Conservation (phyloP, 2,329 filamentous ascomycete species). For the Ophiosphaerella korrae region DNA sequence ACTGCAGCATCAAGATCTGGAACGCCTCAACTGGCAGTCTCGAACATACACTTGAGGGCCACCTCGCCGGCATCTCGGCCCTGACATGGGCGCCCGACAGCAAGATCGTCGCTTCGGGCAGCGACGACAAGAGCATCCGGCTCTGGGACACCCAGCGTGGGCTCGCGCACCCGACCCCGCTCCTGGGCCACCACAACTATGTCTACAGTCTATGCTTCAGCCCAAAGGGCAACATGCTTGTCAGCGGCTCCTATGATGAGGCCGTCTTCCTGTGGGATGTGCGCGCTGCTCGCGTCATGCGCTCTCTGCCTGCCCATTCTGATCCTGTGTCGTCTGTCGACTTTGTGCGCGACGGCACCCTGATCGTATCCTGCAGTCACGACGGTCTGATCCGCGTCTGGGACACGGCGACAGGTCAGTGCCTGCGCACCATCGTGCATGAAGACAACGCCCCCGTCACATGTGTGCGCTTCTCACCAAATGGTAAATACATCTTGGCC, state of each 20-base stretch:
- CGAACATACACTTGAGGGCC: conserved; percentile 87
- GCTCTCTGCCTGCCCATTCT: conserved; percentile 88
- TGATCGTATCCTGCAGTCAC: conserved; percentile 88
- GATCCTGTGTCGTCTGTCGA: conserved; percentile 94
- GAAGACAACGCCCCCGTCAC: conserved; percentile 93
- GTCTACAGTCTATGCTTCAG: conserved; percentile 93
- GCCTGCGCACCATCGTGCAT: conserved; percentile 90
- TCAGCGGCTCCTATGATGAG: conserved; percentile 94
- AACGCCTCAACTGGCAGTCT: conserved; percentile 76
- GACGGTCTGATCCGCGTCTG: conserved; percentile 82
- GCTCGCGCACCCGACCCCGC: conserved; percentile 62
- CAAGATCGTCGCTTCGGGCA: conserved; percentile 84
- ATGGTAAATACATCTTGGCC: conserved; percentile 89
- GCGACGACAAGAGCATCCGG: conserved; percentile 94
- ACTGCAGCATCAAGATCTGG: conserved; percentile 92
- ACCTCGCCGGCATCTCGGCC: conserved; percentile 89
- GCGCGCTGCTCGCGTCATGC: conserved; percentile 83
- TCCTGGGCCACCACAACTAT: conserved; percentile 94
- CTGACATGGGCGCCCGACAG: conserved; percentile 94
- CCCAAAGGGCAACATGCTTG: conserved; percentile 97
- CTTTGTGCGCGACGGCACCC: conserved; percentile 87
- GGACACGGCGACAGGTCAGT: conserved; percentile 95
- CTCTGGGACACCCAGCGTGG: conserved; percentile 78
- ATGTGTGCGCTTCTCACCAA: conserved; percentile 89
- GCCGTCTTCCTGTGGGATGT: conserved; percentile 98